These are phyloP conservation scores for Candida endomychidarum DNA, from an alignment of 805 yeast genomes.

Conservation along the genomic window DNA sequence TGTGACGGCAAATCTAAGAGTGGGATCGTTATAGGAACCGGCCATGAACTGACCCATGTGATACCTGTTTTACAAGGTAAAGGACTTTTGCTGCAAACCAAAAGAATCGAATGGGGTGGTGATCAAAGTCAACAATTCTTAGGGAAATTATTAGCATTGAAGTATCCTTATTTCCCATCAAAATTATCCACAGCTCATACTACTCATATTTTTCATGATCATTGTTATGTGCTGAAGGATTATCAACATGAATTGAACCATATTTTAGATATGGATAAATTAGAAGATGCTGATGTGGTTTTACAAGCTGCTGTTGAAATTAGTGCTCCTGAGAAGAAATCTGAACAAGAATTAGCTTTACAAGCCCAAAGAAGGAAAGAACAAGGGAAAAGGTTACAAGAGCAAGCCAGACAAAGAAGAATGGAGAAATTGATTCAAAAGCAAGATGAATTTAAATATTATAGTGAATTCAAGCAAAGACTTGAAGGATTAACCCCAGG, in stretches of 20 bases:
- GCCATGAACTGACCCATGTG: slow-evolving; percentile 77
- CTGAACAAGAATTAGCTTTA: slow-evolving; percentile 75
- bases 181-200: slow-evolving; percentile 64
- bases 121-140: slow-evolving; percentile 65
- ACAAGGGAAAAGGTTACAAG: slow-evolving; percentile 85
- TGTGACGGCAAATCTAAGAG: slow-evolving; percentile 28
- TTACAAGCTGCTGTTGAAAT: slow-evolving; percentile 76
- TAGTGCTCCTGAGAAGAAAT: slow-evolving; percentile 64
- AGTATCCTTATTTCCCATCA: slow-evolving; percentile 90
- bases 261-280: slow-evolving; percentile 57
- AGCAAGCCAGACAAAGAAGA: slow-evolving; percentile 85
- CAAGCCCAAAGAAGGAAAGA: slow-evolving; percentile 81
- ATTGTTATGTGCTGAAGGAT: slow-evolving; percentile 72
- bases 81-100: slow-evolving; percentile 65
- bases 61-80: slow-evolving; percentile 77
- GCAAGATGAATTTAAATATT: slow-evolving; percentile 77
- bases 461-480: slow-evolving; percentile 54
- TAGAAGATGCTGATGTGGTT: slow-evolving; percentile 71
- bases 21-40: slow-evolving; percentile 82
- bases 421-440: slow-evolving; percentile 76
- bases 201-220: slow-evolving; percentile 66
- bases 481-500: slow-evolving; percentile 47
- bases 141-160: slow-evolving; percentile 62
- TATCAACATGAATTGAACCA: slow-evolving; percentile 62
- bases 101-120: slow-evolving; percentile 93